Conservation (phyloP, 164 flowering plant genomes). For the Annona squamosa region DNA sequence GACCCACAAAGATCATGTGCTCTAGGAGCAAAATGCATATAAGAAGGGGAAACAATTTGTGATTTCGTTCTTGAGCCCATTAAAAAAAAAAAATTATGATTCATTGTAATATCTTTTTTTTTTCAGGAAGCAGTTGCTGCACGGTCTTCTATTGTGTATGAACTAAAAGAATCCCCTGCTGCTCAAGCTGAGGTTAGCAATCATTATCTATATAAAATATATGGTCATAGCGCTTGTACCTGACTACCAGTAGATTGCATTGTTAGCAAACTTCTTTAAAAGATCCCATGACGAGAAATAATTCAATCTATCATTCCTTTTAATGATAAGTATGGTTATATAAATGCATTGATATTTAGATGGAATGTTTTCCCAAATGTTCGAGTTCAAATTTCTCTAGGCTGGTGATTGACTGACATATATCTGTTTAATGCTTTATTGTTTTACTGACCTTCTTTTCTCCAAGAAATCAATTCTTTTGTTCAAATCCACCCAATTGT, state of each 20-base stretch:
- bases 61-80: too few species aligned
- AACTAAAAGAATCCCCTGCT: slow-evolving; percentile 49
- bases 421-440: not conserved
- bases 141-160: slow-evolving; percentile 25
- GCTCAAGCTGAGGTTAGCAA: slow-evolving; percentile 42
- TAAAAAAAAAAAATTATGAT: too few species aligned
- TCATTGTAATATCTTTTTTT: not conserved
- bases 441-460: not conserved
- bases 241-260: too few species aligned
- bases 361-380: not conserved
- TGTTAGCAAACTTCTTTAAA: too few species aligned
- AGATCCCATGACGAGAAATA: too few species aligned
- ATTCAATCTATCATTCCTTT: not conserved
- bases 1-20: too few species aligned
- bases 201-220: not conserved
- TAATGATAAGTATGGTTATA: too few species aligned
- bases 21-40: too few species aligned
- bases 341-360: not conserved
- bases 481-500: not conserved
- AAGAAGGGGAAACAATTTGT: too few species aligned
- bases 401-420: not conserved
- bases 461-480: not conserved
- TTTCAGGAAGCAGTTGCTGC: slow-evolving; percentile 47
- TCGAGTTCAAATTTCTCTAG: not conserved
- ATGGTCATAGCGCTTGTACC: too few species aligned